Base-by-base conservation (phyloP, 2,329 filamentous ascomycete genomes). In the Phialemoniopsis sp. region DNA sequence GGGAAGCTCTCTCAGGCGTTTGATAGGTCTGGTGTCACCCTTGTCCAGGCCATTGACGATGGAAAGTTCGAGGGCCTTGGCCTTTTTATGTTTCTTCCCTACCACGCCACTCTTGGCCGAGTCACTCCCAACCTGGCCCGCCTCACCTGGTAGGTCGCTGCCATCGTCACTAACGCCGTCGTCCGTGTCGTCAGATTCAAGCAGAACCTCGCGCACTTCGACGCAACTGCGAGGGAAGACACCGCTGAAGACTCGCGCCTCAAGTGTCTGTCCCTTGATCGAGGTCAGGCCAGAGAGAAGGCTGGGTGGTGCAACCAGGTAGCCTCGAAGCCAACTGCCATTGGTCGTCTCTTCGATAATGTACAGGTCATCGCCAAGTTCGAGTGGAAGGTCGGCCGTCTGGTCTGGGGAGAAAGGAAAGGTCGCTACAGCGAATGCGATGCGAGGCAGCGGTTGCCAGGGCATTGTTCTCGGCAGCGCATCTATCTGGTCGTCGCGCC, bases 341-440 rank as follows among this genome's bases (percentile, higher is more conserved):
- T 95, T 81, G 16, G 89, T 85, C 30, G 91, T 94, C 66, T 97
- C 89, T 66, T 97, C 91, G 58, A 98, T 96, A 50, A 98, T 94
- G 68, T 98, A 98, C 48, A 98, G 74, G 67, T 98, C 93, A 76
- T 98, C 93, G 61, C 93, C 93, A 48, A 98, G 88, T 65, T 98
- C 90, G 60, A 98, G 84, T 9, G 94, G 93, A 15, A 98, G 82
- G 65, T 98, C 93, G 60, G 89, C 87, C 39, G 89, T 81, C 49
- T 84, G 84, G 44, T 87, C 84, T 44, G 93, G 87, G 53, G 86
- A 77, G 68, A 98, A 98, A 29, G 93, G 93, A 63, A 90, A 95
- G 51, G 85, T 90, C 72, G 91, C 93, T 64, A 98, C 87, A 54
- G 91, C 94, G 73, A 97, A 98, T 59, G 90, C 93, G 72, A 98